These are phyloP conservation scores for Candida nanaspora DNA, from an alignment of 805 yeast genomes.

Conservation along the genomic window DNA sequence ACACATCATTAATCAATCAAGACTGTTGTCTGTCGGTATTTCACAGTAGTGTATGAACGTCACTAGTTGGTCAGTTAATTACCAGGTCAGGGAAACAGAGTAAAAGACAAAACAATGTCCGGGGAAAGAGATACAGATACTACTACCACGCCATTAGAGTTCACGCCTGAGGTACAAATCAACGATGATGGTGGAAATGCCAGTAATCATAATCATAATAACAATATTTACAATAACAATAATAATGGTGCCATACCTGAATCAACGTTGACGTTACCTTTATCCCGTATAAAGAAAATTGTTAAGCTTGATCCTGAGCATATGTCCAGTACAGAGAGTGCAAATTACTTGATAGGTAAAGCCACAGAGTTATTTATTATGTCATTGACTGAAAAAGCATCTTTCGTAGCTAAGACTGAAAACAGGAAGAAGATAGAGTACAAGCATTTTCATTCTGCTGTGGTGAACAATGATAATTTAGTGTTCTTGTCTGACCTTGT, in stretches of 20 bases:
- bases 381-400: constrained; percentile 65
- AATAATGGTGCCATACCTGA: too few relatives aligned
- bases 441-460: constrained; percentile 62
- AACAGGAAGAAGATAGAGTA: constrained; percentile 66
- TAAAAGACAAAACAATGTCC: too few relatives aligned
- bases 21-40: too few relatives aligned
- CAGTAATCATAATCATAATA: too few relatives aligned
- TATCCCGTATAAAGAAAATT: constrained; percentile 62
- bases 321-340: constrained; percentile 56
- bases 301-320: constrained; percentile 74
- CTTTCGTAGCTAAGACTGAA: constrained; percentile 53
- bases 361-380: constrained; percentile 73
- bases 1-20: background rate
- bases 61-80: too few relatives aligned
- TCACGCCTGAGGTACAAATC: background rate
- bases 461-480: constrained; percentile 49
- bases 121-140: too few relatives aligned
- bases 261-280: constrained; percentile 36
- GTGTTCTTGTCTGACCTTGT: constrained; percentile 59
- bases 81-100: too few relatives aligned
- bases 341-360: constrained; percentile 69
- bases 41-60: too few relatives aligned
- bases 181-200: background rate
- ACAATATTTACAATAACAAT: too few relatives aligned
- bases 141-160: too few relatives aligned